Evolutionary conservation across 176 grass and related monocot species (phyloP).

Genomic region (Phoenix roebelenii): DNA sequence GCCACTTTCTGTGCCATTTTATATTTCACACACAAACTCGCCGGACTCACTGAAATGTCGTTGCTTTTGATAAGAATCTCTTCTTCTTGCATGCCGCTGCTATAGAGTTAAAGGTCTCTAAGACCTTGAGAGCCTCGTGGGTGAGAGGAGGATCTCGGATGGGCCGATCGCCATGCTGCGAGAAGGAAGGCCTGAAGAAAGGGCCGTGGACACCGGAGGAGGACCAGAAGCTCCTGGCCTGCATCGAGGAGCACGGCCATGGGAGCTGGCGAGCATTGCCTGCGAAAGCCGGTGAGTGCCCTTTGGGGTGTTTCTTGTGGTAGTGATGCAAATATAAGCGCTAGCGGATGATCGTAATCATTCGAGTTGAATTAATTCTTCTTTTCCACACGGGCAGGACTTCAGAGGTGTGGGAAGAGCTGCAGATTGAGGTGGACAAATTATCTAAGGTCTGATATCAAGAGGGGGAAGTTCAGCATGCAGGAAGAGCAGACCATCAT

Average conservation of each 20-base stretch:
- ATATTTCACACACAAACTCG: conserved; percentile 7
- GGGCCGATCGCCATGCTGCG: conserved; percentile 2
- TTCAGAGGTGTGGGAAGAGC: conserved; percentile 9
- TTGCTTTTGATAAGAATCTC: background rate
- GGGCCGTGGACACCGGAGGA: conserved; percentile 8
- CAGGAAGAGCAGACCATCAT: conserved; percentile 13
- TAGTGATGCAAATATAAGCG: no score
- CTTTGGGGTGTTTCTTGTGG: background rate
- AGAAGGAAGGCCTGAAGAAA: conserved; percentile 4
- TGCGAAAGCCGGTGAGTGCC: background rate
- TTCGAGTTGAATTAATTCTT: no score
- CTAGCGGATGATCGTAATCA: no score
- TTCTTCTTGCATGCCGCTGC: conserved; percentile 13
- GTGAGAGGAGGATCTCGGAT: background rate
- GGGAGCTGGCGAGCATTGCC: conserved; percentile 12
- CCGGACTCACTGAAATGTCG: background rate
- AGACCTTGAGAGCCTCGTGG: background rate
- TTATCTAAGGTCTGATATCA: conserved; percentile 10
- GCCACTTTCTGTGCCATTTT: conserved; percentile 2
- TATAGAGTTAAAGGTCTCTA: background rate
- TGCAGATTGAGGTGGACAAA: conserved; percentile 13
- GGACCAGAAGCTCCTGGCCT: conserved; percentile 9
- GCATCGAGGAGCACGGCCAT: conserved; percentile 7
- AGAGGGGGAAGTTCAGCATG: conserved; percentile 10
- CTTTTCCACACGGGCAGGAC: background rate